Evolutionary conservation across 306 rosid species (phyloP).

Genomic region (Ammopiptanthus mongolicus): DNA sequence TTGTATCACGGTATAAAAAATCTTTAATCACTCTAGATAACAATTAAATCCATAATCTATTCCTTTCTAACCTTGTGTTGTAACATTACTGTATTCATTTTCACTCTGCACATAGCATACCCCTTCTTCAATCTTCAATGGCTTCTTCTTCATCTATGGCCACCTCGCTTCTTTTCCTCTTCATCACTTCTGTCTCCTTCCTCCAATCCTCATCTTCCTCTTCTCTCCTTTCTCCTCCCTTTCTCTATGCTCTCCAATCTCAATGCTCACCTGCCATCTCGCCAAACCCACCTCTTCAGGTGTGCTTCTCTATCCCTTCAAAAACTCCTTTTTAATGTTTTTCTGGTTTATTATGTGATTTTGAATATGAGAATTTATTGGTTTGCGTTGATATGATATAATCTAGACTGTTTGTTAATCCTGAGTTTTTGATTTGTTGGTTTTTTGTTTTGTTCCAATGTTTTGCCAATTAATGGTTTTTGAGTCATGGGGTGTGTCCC

Average conservation of each 20-base stretch:
- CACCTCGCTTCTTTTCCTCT: slow-evolving; percentile 29
- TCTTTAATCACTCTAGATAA: no score
- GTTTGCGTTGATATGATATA: slow-evolving; percentile 1
- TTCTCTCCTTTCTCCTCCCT: slow-evolving; percentile 22
- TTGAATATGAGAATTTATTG: neutral
- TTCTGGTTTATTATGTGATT: neutral
- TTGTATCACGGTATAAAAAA: no score
- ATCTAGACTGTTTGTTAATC: neutral
- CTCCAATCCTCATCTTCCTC: slow-evolving; percentile 23
- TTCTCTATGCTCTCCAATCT: slow-evolving; percentile 48
- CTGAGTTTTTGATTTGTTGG: no score
- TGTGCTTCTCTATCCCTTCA: neutral
- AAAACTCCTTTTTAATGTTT: neutral
- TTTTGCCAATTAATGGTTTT: neutral
- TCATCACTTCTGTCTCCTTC: slow-evolving; percentile 22
- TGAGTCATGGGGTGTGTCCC: neutral
- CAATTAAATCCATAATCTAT: neutral
- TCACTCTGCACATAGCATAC: neutral
- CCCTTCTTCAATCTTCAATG: neutral
- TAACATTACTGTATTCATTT: neutral
- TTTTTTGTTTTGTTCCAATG: no score
- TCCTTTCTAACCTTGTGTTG: neutral
- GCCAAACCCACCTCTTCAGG: slow-evolving; percentile 61
- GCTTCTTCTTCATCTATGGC: slow-evolving; percentile 37
- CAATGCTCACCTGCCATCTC: slow-evolving; percentile 51